Evolutionary conservation across 2,329 filamentous ascomycete genomes (phyloP), one percentile per base, ranked within the genome.

Genomic region (Aspergillus terreus): DNA sequence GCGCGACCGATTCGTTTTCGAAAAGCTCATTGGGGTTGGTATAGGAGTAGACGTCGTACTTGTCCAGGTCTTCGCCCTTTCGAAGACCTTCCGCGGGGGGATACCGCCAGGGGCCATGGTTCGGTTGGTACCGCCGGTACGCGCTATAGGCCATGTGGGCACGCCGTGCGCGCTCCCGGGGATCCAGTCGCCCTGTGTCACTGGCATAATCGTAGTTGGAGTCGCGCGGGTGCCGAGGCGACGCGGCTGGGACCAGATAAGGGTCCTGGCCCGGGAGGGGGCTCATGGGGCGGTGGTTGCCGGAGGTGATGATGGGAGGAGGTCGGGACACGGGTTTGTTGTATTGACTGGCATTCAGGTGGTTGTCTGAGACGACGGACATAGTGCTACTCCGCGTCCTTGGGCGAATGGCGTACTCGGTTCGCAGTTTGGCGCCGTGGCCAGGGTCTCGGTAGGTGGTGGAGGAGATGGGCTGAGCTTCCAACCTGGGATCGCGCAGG

Each of bases 21-120:
- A 76, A 76, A 49, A 76, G 73, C 49, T 78, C 75, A 35, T 69
- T 69, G 2, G 74, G 68, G 6, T 70, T 74, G 12, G 76, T 78
- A 54, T 78, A 78, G 11, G 74, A 76, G 55, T 75, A 77, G 6
- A 71, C 70, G 58, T 73, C 67, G 43, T 70, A 68, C 15, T 71
- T 62, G 46, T 73, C 71, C 53, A 74, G 70, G 44, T 73, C 69
- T 21, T 71, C 66, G 35, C 64, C 63, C 50, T 69, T 66, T 44
- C 62, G 60, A 42, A 60, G 51, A 32, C 64, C 59, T 15, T 63
- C 64, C 6, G 64, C 60, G 11, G 59, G 57, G 32, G 65, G 63
- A 50, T 72, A 66, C 17, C 62, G 63, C 42, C 58, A 60, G 12
- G 57, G 58, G 6, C 54, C 55, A 44, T 23, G n/a, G 40, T 56